These are phyloP conservation scores for Colletotrichum sp. DNA, from an alignment of 2,329 filamentous ascomycete genomes.

Conservation along the genomic window DNA sequence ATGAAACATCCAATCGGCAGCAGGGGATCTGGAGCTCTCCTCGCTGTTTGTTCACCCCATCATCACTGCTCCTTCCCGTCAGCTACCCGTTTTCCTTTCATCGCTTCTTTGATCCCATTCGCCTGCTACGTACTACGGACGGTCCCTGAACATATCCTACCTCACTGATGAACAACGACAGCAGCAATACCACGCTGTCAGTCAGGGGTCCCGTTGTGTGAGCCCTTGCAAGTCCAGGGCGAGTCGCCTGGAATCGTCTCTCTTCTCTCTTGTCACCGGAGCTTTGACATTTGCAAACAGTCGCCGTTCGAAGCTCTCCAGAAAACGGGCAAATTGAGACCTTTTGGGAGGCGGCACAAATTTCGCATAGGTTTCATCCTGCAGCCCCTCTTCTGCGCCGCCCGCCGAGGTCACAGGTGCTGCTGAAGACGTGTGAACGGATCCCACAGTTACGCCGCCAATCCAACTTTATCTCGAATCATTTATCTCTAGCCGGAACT, in stretches of 20 bases:
- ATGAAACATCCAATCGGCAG: slow-evolving; percentile 7
- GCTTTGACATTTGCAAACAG: not conserved
- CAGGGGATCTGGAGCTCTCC: not conserved
- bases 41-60: not conserved
- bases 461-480: slow-evolving; percentile 4
- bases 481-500: not conserved
- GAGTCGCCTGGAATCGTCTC: not conserved
- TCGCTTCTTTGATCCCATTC: not conserved
- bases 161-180: not conserved
- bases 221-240: not conserved
- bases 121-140: not conserved
- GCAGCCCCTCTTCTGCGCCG: not conserved
- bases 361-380: not conserved
- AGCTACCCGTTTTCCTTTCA: not conserved
- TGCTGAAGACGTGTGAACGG: not conserved
- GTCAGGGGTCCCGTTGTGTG: not conserved
- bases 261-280: not conserved
- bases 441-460: not conserved
- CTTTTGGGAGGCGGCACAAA: not conserved
- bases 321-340: not conserved
- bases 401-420: not conserved
- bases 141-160: not conserved
- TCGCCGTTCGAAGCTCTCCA: not conserved
- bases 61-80: not conserved
- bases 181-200: not conserved